These are phyloP conservation scores for Cercospora sesami DNA, from an alignment of 2,329 filamentous ascomycete species.

Conservation along the genomic window DNA sequence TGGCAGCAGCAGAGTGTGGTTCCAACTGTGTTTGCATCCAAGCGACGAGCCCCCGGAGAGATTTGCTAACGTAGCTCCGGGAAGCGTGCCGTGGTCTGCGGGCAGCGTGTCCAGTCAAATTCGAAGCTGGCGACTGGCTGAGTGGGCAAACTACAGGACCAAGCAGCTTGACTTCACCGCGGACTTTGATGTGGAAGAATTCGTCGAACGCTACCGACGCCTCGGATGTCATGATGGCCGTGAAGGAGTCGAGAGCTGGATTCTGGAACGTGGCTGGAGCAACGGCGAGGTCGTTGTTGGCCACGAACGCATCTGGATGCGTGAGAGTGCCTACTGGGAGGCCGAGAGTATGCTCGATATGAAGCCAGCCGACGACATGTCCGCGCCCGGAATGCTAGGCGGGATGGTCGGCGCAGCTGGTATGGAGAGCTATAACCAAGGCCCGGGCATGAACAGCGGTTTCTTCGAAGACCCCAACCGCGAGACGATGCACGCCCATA, in stretches of 20 bases:
- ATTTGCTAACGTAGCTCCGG: slow-evolving; percentile 68
- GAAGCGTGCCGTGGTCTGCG: slow-evolving; percentile 88
- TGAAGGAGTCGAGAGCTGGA: slow-evolving; percentile 92
- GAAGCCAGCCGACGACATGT: slow-evolving; percentile 60
- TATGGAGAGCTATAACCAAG: slow-evolving; percentile 70
- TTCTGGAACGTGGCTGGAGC: slow-evolving; percentile 93
- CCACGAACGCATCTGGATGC: slow-evolving; percentile 90
- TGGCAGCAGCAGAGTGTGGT: slow-evolving; percentile 88
- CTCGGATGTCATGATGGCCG: slow-evolving; percentile 86
- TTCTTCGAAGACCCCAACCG: slow-evolving; percentile 60
- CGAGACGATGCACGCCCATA: slow-evolving; percentile 62
- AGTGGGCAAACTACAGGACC: slow-evolving; percentile 94
- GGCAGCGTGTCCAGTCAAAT: slow-evolving; percentile 89
- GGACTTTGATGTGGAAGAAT: slow-evolving; percentile 93
- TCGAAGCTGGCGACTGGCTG: slow-evolving; percentile 86
- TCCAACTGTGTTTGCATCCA: slow-evolving; percentile 87
- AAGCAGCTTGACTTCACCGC: slow-evolving; percentile 92
- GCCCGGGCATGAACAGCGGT: slow-evolving; percentile 44
- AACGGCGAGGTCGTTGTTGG: slow-evolving; percentile 94
- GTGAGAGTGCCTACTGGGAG: slow-evolving; percentile 95
- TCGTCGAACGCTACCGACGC: slow-evolving; percentile 74
- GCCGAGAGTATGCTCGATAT: slow-evolving; percentile 94
- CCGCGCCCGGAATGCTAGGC: slow-evolving; percentile 44
- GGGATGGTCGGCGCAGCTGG: slow-evolving; percentile 58
- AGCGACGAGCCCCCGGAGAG: slow-evolving; percentile 80